phyloP scores from a whole-genome alignment of 2,329 filamentous ascomycete genomes.

The Mollisiaceae sp. region DNA sequence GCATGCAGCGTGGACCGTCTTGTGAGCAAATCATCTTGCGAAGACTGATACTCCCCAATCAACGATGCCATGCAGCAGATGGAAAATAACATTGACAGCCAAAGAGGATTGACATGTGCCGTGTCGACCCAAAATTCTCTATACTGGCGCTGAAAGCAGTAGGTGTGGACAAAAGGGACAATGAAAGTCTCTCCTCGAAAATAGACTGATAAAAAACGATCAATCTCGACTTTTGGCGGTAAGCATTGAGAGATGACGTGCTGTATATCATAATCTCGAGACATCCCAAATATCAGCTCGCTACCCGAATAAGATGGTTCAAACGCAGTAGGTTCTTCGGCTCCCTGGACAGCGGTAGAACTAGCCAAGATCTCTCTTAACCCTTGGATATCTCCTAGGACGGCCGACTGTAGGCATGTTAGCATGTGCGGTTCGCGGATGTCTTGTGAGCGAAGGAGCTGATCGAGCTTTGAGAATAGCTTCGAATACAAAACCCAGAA shows the following conservation, averaged over 20 bases:
- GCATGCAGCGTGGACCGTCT: slow-evolving; percentile 16
- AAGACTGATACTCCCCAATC: slow-evolving; percentile 11
- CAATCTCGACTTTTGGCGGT: slow-evolving; percentile 30
- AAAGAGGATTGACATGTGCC: slow-evolving; percentile 27
- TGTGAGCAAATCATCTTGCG: not conserved
- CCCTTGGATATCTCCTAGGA: slow-evolving; percentile 37
- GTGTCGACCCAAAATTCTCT: slow-evolving; percentile 31
- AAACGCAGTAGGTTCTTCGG: not conserved
- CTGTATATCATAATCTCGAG: slow-evolving; percentile 21
- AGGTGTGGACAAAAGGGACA: slow-evolving; percentile 32
- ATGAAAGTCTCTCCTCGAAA: slow-evolving; percentile 29
- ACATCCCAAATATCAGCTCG: slow-evolving; percentile 30
- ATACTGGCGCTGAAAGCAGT: slow-evolving; percentile 35
- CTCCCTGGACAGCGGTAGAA: not conserved
- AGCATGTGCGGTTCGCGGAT: too few species aligned
- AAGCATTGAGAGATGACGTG: slow-evolving; percentile 28
- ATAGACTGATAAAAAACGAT: slow-evolving; percentile 31
- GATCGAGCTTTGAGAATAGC: too few species aligned
- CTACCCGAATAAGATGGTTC: not conserved
- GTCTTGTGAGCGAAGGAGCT: too few species aligned
- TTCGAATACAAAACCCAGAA: too few species aligned
- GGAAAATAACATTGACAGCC: slow-evolving; percentile 38
- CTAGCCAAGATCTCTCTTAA: slow-evolving; percentile 21
- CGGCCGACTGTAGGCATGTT: slow-evolving; percentile 18
- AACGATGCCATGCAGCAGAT: slow-evolving; percentile 29